A percentile compares a stretch with the other conserved stretches of the same genome.
Conservation (phyloP, 352 stramenopile species). For the Albugo laibachii region DNA sequence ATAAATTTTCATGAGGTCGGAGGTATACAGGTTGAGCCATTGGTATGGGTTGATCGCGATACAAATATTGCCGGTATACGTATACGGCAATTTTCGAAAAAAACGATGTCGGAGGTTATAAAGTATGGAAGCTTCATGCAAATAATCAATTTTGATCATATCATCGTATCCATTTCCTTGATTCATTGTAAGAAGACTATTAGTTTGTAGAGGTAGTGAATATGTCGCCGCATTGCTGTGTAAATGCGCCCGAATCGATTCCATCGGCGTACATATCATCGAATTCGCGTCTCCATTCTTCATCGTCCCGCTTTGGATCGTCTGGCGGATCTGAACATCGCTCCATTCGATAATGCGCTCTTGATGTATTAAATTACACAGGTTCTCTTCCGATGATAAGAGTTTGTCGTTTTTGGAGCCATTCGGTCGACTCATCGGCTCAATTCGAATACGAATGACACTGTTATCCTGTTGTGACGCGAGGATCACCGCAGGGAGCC, state of each 20-base stretch:
- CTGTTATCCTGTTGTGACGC: slow-evolving; percentile 20
- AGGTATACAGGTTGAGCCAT: slow-evolving; percentile 69
- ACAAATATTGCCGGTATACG: slow-evolving; percentile 75
- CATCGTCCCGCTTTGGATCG: background rate
- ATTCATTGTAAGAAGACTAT: slow-evolving; percentile 45
- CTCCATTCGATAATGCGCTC: slow-evolving; percentile 33
- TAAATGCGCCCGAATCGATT: no score
- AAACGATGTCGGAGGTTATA: slow-evolving; percentile 65
- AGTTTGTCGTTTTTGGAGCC: slow-evolving; percentile 18
- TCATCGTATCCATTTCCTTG: slow-evolving; percentile 57
- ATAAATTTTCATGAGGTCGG: slow-evolving; percentile 44
- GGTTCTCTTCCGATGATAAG: slow-evolving; percentile 24
- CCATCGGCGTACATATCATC: no score
- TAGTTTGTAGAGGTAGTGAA: slow-evolving; percentile 5
- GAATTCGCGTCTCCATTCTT: background rate
- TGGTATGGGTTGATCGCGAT: slow-evolving; percentile 80
- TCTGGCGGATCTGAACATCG: slow-evolving; percentile 28
- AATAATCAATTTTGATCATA: slow-evolving; percentile 76
- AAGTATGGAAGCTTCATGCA: slow-evolving; percentile 74
- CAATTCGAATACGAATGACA: slow-evolving; percentile 35
- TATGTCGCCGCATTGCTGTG: background rate
- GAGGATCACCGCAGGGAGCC: slow-evolving; percentile 54
- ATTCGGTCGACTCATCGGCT: slow-evolving; percentile 30
- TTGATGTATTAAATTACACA: slow-evolving; percentile 27
- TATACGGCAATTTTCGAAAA: slow-evolving; percentile 64